A percentile compares a stretch with the other conserved stretches of the same genome.
These are phyloP conservation scores for Diaporthe amygdali DNA, from an alignment of 2,329 filamentous ascomycete species.

Conservation along the genomic window DNA sequence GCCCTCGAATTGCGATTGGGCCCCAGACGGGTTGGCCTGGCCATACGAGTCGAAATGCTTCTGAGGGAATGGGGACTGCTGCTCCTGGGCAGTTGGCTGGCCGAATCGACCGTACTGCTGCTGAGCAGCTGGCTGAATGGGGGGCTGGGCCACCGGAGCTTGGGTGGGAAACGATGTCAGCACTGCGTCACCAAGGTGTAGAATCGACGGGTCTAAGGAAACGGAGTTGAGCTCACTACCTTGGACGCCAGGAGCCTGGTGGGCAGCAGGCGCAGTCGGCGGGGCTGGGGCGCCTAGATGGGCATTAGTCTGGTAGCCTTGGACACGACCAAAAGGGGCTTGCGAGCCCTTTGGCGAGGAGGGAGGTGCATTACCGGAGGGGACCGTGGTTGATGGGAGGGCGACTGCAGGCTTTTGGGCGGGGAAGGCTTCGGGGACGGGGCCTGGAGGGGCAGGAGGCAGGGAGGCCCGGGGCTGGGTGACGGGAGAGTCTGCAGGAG, in stretches of 20 bases:
- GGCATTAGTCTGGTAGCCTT: constrained; percentile 16
- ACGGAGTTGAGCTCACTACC: constrained; percentile 35
- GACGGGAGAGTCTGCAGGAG: constrained; percentile 90
- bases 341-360: constrained; percentile 1
- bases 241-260: constrained; percentile 42
- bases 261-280: constrained; percentile 32
- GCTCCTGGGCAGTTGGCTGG: constrained; percentile 66
- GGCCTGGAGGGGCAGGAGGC: constrained; percentile 68
- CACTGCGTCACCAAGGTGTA: constrained; percentile 1
- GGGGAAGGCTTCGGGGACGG: constrained; percentile 60
- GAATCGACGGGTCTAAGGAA: constrained; percentile 8
- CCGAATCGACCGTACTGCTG: constrained; percentile 75
- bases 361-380: constrained; percentile 37
- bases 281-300: constrained; percentile 31
- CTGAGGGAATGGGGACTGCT: constrained; percentile 63
- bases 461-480: constrained; percentile 85
- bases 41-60: constrained; percentile 89
- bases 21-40: constrained; percentile 47
- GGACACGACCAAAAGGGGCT: neutral
- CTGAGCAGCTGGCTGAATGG: constrained; percentile 60
- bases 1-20: constrained; percentile 65
- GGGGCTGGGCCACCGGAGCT: constrained; percentile 54
- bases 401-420: constrained; percentile 59
- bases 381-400: constrained; percentile 46
- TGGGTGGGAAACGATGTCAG: constrained; percentile 39